Base-by-base conservation (phyloP, 1,139 yeast species). In the Lodderomyces oxycetoniae region DNA sequence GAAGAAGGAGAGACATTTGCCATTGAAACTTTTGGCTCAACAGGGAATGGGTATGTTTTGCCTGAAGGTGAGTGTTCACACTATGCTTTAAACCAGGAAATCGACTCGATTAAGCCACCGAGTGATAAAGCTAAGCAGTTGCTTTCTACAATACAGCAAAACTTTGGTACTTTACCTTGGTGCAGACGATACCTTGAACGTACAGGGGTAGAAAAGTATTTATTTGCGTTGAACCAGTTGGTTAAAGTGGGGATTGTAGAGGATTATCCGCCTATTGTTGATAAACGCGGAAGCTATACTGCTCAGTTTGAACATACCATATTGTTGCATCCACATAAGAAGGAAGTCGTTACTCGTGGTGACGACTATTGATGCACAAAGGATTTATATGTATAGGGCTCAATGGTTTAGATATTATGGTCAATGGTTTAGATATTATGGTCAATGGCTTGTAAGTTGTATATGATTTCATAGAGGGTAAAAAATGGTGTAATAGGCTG, bases 1-100 rank as follows among this genome's bases (percentile, higher is more conserved):
- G 99, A 93, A 59, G 99, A 91, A 64, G 96, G 96, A 42, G 98
- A 91, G 58, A 82, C 88, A 3, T 91, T 87, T 68, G 99, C 99
- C 37, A 89, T 93, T 52, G 99, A 91, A 61, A 91, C 99, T 3
- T 91, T 91, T 52, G 98, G 98, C 4, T 77, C 96, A 28, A 91
- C 98, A 2, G 99, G 99, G 42, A 76, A 83, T 43, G 99, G 97
- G 17, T 81, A 80, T 49, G 98, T 91, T 26, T 65, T 80, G 34
- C 70, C 79, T 15, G 83, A 79, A 42, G 98, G 98, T 31, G 98
- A 93, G 59, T 82, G 91, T 50, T 88, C 96, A 8, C 99, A 91
- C 62, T 91, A 91, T 55, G 89, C 95, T 24, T 65, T 77, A 49
- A 74, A 70, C 47, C 57, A 61, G 20, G 79, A 72, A 34, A 68